These are phyloP conservation scores for Mucor indicus DNA, from an alignment of 371 early-diverging fungal species.

Conservation along the genomic window DNA sequence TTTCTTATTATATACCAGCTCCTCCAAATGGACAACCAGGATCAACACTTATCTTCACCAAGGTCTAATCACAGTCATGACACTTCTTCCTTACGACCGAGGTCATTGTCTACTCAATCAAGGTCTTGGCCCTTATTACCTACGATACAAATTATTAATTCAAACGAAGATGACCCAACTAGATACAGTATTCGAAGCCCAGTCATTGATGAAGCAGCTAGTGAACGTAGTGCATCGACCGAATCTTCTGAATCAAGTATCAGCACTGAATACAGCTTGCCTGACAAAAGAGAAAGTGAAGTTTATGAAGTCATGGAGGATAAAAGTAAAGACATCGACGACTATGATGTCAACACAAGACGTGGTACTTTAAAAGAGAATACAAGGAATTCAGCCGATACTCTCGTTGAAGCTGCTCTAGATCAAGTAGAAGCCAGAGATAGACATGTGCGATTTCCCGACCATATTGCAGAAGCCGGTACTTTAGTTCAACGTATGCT, in stretches of 20 bases:
- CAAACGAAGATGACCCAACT: neutral
- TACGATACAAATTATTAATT: neutral
- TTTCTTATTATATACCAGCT: too few species aligned
- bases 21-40: too few species aligned
- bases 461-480: slow-evolving; percentile 45
- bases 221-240: neutral
- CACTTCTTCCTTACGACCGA: neutral
- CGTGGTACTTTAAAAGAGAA: neutral
- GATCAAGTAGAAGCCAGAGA: slow-evolving; percentile 40
- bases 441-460: slow-evolving; percentile 46
- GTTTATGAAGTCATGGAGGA: neutral
- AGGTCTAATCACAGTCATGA: too few species aligned
- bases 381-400: slow-evolving; percentile 2
- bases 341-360: neutral
- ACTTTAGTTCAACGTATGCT: slow-evolving; percentile 42
- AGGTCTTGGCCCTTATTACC: slow-evolving; percentile 9
- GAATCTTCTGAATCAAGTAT: neutral
- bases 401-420: slow-evolving; percentile 43
- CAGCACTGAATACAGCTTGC: neutral
- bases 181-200: neutral
- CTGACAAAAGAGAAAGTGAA: neutral
- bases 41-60: too few species aligned
- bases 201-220: neutral
- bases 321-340: neutral
- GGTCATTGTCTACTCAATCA: too few species aligned